Base-by-base conservation (phyloP, 495 filamentous ascomycete genomes). In the Diplogelasinospora grovesii region DNA sequence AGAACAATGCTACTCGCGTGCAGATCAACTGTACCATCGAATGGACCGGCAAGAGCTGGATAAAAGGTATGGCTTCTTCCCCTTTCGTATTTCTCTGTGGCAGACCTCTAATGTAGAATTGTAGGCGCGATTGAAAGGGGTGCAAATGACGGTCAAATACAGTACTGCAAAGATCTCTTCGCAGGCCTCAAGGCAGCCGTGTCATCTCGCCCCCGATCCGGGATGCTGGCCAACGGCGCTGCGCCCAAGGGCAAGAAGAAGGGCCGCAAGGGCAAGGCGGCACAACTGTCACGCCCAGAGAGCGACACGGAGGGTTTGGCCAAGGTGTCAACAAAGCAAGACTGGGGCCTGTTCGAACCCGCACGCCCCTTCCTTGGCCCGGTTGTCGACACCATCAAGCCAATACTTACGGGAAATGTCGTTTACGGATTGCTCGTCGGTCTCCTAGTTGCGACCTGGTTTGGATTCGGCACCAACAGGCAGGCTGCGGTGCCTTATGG, bases 41-140 rank as follows among this genome's bases (percentile, higher is more conserved):
- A 54, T 99, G 92, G 92, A 79, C 83, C 0, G 89, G 92, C 39
- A 99, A 99, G 71, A 95, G 87, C 65, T 99, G 93, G 92, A 59
- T 97, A 26, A 97, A 95, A 69, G 86, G 90, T 95, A 75, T 21
- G 43, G 31, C 11, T 10, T 22, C 4, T 11, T 13, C 22, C 14
- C 5, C 9, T 22, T 32, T 20, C 15, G 29, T 23, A 8, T 31
- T 16, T 22, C 10, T 19, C 35, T 43, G 41, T n/a, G n/a, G n/a
- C 44, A 35, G 44, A 41, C 34, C 10, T 36, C 23, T 43, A 15
- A 33, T 41, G 5, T 66, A 10, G n/a, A n/a, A n/a, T 22, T 16
- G n/a, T 24, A 70, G 89, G 85, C 37, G 85, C 92, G 16, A 98
- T 98, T 53, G 92, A 98, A 60, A 95, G 93, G 59, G 89, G 87